These are phyloP conservation scores for Hymenoscyphus occultus DNA, from an alignment of 2,329 filamentous ascomycete species.

Conservation along the genomic window DNA sequence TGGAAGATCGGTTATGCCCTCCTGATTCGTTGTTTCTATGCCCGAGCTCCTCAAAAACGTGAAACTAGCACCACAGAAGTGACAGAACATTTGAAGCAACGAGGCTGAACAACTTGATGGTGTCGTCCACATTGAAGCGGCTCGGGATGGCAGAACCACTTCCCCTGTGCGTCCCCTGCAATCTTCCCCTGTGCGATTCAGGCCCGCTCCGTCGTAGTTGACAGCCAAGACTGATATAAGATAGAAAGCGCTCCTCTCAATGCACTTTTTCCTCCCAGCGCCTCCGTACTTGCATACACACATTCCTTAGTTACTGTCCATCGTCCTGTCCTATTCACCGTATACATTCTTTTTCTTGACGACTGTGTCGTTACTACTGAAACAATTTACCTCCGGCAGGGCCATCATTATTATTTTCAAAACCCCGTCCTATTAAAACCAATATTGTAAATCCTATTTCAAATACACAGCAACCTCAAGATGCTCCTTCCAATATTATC, in stretches of 20 bases:
- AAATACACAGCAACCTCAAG: conserved; percentile 10
- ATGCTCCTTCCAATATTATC: conserved; percentile 30
- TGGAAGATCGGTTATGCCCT: not conserved
- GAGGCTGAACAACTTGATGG: conserved; percentile 18
- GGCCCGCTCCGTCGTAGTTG: conserved; percentile 14
- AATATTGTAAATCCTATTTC: conserved; percentile 9
- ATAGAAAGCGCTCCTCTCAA: not conserved
- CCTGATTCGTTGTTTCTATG: not conserved
- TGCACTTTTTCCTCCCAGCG: conserved; percentile 12
- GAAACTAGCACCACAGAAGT: conserved; percentile 17
- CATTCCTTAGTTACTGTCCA: conserved; percentile 17
- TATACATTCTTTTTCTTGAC: conserved; percentile 30
- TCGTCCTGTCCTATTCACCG: conserved; percentile 22
- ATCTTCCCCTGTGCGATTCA: conserved; percentile 10
- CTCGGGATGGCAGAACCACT: not conserved
- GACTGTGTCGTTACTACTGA: conserved; percentile 30
- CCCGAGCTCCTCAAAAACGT: not conserved
- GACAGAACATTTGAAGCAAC: conserved; percentile 24
- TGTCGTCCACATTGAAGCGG: not conserved
- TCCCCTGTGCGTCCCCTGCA: not conserved
- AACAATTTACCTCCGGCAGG: conserved; percentile 24
- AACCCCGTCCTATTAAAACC: conserved; percentile 11
- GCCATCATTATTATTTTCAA: conserved; percentile 17
- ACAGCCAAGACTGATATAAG: conserved; percentile 13
- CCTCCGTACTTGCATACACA: conserved; percentile 12